A percentile compares a stretch with the other conserved stretches of the same genome.
These are phyloP conservation scores for Saturnispora quitensis DNA, from an alignment of 805 yeast species.

Conservation along the genomic window DNA sequence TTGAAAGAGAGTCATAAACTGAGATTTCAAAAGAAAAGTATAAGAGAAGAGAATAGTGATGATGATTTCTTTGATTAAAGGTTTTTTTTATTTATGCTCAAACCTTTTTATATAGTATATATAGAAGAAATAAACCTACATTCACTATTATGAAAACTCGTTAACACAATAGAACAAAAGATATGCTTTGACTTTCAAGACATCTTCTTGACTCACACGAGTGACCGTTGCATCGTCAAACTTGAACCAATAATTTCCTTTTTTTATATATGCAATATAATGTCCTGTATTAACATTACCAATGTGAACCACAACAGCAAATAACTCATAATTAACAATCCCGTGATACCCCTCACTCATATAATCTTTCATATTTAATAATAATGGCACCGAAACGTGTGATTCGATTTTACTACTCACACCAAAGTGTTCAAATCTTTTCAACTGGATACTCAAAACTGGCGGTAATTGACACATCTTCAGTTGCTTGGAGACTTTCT, in stretches of 20 bases:
- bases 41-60: slow-evolving; percentile 33
- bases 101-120: neutral
- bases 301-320: slow-evolving; percentile 78
- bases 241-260: slow-evolving; percentile 71
- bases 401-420: slow-evolving; percentile 66
- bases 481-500: slow-evolving; percentile 66
- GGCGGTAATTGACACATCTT: slow-evolving; percentile 63
- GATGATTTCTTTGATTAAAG: slow-evolving; percentile 39
- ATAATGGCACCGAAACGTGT: slow-evolving; percentile 62
- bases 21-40: slow-evolving; percentile 48
- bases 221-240: slow-evolving; percentile 86
- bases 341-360: slow-evolving; percentile 14
- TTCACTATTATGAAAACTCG: slow-evolving; percentile 20
- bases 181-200: slow-evolving; percentile 68
- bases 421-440: slow-evolving; percentile 60
- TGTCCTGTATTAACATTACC: slow-evolving; percentile 97
- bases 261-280: slow-evolving; percentile 72
- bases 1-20: slow-evolving; percentile 43
- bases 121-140: neutral
- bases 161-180: slow-evolving; percentile 60
- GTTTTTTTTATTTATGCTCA: neutral
- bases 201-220: slow-evolving; percentile 53
- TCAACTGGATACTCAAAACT: slow-evolving; percentile 75
- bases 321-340: slow-evolving; percentile 57
- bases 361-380: slow-evolving; percentile 63